phyloP scores from a whole-genome alignment of 306 rosid genomes.

The Pyrus bretschneideri region DNA sequence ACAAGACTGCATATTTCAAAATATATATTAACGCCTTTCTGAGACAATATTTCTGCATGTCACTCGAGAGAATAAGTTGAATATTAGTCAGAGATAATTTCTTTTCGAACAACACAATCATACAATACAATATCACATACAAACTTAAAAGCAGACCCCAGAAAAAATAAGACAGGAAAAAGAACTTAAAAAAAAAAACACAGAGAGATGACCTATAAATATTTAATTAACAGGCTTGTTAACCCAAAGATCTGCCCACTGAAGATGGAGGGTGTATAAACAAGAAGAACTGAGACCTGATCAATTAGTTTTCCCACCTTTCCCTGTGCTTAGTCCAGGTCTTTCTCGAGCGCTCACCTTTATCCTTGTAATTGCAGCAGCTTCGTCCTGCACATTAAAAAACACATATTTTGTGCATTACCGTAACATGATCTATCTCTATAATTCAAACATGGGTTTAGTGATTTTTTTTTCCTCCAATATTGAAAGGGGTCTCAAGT shows the following conservation, averaged over 20 bases:
- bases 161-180: not conserved
- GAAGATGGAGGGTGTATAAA: too few relatives aligned
- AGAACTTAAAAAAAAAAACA: not conserved
- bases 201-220: not conserved
- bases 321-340: not conserved
- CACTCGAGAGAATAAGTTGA: not conserved
- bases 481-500: not conserved
- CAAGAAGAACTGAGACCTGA: too few relatives aligned
- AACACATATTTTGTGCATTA: not conserved
- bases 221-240: not conserved
- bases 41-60: not conserved
- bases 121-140: not conserved
- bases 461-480: not conserved
- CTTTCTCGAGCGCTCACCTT: not conserved
- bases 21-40: not conserved
- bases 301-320: constrained; percentile 6
- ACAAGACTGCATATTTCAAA: not conserved
- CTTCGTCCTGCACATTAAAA: not conserved
- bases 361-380: not conserved
- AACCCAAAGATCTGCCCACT: not conserved
- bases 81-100: not conserved
- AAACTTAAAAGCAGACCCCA: not conserved
- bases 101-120: not conserved
- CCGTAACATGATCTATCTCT: too few relatives aligned
- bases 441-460: too few relatives aligned